Evolutionary conservation across 73 alveolate species (phyloP).

Genomic region (Effrenium voratum): DNA sequence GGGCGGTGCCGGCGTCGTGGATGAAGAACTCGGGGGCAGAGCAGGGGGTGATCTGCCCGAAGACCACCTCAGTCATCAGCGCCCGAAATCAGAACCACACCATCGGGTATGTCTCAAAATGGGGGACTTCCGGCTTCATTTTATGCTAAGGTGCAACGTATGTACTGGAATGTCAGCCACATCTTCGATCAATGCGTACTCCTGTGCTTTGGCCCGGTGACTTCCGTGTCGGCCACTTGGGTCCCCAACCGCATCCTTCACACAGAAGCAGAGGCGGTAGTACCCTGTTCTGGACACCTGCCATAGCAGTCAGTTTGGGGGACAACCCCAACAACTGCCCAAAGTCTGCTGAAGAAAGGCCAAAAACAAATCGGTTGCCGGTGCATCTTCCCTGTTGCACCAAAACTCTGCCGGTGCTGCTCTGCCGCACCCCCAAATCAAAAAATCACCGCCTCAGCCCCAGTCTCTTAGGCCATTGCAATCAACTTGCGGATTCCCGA

Average conservation of each 20-base stretch:
- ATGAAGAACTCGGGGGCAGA: constrained; percentile 82
- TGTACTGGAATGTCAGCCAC: too few species aligned
- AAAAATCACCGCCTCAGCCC: too few species aligned
- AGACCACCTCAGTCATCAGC: constrained; percentile 43
- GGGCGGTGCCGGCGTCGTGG: constrained; percentile 77
- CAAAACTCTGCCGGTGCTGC: too few species aligned
- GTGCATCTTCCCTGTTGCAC: too few species aligned
- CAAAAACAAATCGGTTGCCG: too few species aligned
- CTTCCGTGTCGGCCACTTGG: background rate
- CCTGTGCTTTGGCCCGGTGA: background rate
- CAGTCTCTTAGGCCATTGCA: too few species aligned
- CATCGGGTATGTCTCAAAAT: background rate
- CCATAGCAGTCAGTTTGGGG: background rate
- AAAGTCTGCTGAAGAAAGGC: too few species aligned
- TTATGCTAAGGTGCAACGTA: too few species aligned
- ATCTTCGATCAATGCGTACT: background rate
- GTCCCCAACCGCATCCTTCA: constrained; percentile 74
- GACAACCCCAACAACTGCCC: too few species aligned
- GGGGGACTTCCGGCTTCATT: too few species aligned
- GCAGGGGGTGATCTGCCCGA: constrained; percentile 89
- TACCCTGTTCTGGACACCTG: constrained; percentile 82
- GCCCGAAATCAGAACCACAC: background rate
- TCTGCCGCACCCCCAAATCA: too few species aligned
- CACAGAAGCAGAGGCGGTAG: constrained; percentile 80
- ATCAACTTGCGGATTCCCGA: too few species aligned